phyloP scores from a whole-genome alignment of 306 rosid genomes.

The Pueraria montana region DNA sequence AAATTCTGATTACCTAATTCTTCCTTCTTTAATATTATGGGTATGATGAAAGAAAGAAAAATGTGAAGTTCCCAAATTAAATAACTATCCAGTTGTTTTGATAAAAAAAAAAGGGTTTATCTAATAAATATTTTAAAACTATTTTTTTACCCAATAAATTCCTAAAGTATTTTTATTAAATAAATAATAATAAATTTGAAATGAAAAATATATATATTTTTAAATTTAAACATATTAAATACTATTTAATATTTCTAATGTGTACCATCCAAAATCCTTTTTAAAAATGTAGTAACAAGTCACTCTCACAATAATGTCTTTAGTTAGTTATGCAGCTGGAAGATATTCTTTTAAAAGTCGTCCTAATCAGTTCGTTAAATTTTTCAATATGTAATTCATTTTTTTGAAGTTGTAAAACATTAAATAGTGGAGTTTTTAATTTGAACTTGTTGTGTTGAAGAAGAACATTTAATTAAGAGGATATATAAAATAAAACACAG shows the following conservation, averaged over 20 bases:
- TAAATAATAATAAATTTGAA: neutral
- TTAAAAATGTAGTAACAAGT: neutral
- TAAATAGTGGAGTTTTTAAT: neutral
- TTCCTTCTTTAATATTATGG: neutral
- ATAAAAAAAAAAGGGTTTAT: neutral
- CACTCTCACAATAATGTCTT: conserved; percentile 4
- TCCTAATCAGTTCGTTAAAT: neutral
- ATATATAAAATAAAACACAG: neutral
- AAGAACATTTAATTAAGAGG: neutral
- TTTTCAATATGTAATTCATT: neutral
- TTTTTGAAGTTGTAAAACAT: neutral
- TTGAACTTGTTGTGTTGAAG: too few relatives aligned
- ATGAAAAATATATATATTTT: neutral
- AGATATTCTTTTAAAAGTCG: neutral
- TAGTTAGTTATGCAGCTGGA: neutral
- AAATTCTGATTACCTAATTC: neutral
- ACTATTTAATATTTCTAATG: neutral
- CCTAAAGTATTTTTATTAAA: too few relatives aligned
- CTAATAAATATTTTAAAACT: neutral
- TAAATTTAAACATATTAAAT: neutral
- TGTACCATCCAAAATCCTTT: neutral
- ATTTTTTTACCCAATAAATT: too few relatives aligned
- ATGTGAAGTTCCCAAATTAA: neutral
- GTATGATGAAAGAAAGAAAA: neutral
- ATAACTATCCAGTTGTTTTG: neutral